Evolutionary conservation across 129 eudicot species (phyloP), one percentile per base, ranked within the genome.

Genomic region (Calendula officinalis): DNA sequence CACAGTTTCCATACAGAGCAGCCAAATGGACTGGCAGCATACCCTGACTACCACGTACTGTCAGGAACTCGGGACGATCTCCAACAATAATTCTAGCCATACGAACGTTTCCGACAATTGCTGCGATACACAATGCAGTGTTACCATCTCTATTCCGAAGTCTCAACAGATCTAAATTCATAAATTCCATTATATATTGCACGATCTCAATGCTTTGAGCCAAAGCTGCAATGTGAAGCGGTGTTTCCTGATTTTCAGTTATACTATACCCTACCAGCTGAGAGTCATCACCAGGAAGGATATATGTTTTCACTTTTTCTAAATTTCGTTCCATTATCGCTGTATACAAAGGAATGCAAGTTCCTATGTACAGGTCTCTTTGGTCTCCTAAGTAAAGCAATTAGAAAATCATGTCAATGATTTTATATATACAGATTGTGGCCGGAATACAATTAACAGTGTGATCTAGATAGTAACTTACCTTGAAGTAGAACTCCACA

Each of bases 221-320:
- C 9, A 38, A 22, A 6, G 62, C 81, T 35, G 82, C 82, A 71
- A 75, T 55, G 39, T 78, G 84, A 49, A 79, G 88, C 16, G 78
- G 62, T 5, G 75, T 71, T 15, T 72, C 82, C 22, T 66, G 14
- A 8, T 73, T 67, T 27, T 50, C 70, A 0, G 77, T 74, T 66
- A 80, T 70, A 56, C 71, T 54, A 46, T 49, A 70, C 7, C 71
- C 40, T 51, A 65, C 34, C 11, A 78, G 62, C 1, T 66, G 2
- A n/a, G n/a, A n/a, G 30, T 22, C 2, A 22, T 22, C 2, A 22
- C 2, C 30, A 2, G 30, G 10, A 16, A 74, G 5, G 52, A 68
- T 68, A n/a, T n/a, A n/a, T 37, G 5, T 7, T 40, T 44, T 36
- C 1, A 48, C 84, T 17, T 14, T 27, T 50, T 74, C 71, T 77